Evolutionary conservation across 2,329 filamentous ascomycete species (phyloP).

Genomic region (Aspergillus intermedius): DNA sequence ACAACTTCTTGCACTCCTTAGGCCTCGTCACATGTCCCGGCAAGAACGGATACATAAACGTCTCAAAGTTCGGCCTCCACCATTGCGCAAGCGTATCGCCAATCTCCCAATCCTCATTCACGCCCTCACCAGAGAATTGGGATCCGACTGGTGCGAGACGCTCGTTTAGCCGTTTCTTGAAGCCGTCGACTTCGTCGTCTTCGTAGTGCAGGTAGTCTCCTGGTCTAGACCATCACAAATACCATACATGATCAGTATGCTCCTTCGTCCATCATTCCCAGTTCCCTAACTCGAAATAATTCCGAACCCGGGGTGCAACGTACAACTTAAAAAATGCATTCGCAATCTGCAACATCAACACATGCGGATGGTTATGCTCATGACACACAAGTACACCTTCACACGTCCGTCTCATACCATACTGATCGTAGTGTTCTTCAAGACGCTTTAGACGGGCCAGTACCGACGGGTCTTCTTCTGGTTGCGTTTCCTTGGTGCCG

Average conservation of each 20-base stretch:
- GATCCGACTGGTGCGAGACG: conserved; percentile 86
- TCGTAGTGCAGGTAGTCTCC: conserved; percentile 84
- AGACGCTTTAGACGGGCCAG: conserved; percentile 84
- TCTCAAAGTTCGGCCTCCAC: conserved; percentile 99
- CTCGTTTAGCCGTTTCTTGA: conserved; percentile 88
- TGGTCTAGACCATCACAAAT: conserved; percentile 45
- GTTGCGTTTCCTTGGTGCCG: conserved; percentile 95
- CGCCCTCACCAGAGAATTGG: conserved; percentile 71
- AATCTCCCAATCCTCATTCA: conserved; percentile 90
- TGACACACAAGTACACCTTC: conserved; percentile 97
- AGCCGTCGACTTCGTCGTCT: conserved; percentile 89
- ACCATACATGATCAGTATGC: not conserved
- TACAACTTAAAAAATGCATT: conserved; percentile 98
- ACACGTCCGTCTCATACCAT: conserved; percentile 96
- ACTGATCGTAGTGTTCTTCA: conserved; percentile 85
- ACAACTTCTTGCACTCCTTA: conserved; percentile 99
- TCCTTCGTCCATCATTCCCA: not conserved
- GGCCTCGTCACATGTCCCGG: conserved; percentile 92
- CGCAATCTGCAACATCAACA: conserved; percentile 97
- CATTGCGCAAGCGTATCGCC: conserved; percentile 94
- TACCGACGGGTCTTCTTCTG: conserved; percentile 94
- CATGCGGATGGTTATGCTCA: conserved; percentile 98
- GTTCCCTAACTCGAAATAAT: not conserved
- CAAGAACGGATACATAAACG: conserved; percentile 98
- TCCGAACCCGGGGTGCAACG: conserved; percentile 15